phyloP scores from a whole-genome alignment of 176 grass and related monocot species.

The Raddia guianensis region DNA sequence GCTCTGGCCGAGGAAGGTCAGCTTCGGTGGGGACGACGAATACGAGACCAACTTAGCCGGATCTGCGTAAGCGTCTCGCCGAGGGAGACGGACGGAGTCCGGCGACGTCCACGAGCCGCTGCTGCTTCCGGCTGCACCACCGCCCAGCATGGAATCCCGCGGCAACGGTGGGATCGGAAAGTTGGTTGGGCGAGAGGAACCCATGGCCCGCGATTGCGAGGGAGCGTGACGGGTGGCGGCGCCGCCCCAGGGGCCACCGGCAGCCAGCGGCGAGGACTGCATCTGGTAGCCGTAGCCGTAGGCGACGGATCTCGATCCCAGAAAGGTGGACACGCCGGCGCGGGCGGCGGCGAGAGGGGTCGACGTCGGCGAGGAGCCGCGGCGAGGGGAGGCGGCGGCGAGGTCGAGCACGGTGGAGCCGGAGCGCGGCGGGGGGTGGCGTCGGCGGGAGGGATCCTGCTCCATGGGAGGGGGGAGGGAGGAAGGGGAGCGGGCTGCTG shows the following conservation, averaged over 20 bases:
- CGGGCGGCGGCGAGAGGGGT: neutral
- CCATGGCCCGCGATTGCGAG: no score
- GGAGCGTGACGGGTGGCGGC: neutral
- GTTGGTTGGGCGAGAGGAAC: neutral
- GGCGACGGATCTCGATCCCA: neutral
- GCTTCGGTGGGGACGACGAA: neutral
- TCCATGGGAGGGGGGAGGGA: neutral
- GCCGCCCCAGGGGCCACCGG: neutral
- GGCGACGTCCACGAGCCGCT: neutral
- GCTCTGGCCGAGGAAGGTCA: neutral
- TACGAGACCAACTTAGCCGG: no score
- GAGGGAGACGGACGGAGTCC: neutral
- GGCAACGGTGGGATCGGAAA: neutral
- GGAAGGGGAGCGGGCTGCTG: neutral
- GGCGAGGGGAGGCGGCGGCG: neutral
- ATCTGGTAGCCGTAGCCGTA: neutral
- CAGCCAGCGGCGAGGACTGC: neutral
- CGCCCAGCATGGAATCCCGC: neutral
- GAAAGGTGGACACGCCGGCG: neutral
- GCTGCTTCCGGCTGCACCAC: neutral
- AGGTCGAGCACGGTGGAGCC: neutral
- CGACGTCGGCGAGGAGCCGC: no score
- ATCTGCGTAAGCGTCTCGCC: neutral
- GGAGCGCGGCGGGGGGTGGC: neutral
- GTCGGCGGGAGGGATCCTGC: neutral